Evolutionary conservation across 2,329 filamentous ascomycete species (phyloP).

Genomic region (Didymella segeticola): DNA sequence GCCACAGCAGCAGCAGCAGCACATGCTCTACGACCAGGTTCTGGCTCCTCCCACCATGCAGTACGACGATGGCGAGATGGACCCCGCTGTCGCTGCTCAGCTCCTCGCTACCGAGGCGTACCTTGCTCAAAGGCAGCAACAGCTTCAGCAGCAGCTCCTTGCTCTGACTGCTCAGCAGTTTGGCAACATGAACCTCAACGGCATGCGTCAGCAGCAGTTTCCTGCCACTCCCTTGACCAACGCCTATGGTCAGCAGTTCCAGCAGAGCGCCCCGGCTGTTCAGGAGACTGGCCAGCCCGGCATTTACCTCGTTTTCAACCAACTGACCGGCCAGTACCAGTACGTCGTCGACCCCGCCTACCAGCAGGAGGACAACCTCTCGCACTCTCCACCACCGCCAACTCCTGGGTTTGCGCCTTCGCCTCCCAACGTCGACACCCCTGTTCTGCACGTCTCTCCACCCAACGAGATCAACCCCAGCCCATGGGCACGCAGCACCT

Average conservation of each 20-base stretch:
- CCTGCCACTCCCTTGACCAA: constrained; percentile 61
- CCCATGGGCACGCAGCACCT: constrained; percentile 67
- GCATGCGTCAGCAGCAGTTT: constrained; percentile 56
- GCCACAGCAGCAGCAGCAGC: constrained; percentile 50
- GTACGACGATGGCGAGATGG: constrained; percentile 74
- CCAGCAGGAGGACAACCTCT: constrained; percentile 54
- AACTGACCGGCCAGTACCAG: constrained; percentile 80
- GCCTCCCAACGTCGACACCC: constrained; percentile 50
- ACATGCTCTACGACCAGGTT: constrained; percentile 78
- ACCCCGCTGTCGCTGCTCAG: constrained; percentile 86
- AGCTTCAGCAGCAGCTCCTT: constrained; percentile 90
- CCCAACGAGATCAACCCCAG: constrained; percentile 66
- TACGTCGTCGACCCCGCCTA: constrained; percentile 77
- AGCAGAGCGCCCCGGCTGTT: constrained; percentile 70
- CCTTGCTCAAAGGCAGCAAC: constrained; percentile 92
- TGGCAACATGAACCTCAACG: constrained; percentile 69
- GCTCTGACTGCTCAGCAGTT: constrained; percentile 69
- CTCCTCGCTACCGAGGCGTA: constrained; percentile 91
- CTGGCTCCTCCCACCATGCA: constrained; percentile 82
- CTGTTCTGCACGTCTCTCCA: constrained; percentile 81
- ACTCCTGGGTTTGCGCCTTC: constrained; percentile 48
- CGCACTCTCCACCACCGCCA: constrained; percentile 58
- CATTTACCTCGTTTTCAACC: constrained; percentile 83
- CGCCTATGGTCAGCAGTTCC: constrained; percentile 69
- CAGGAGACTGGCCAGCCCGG: constrained; percentile 74